phyloP scores from a whole-genome alignment of 225 moss, liverwort and hornwort species.

The Marchantia paleacea region DNA sequence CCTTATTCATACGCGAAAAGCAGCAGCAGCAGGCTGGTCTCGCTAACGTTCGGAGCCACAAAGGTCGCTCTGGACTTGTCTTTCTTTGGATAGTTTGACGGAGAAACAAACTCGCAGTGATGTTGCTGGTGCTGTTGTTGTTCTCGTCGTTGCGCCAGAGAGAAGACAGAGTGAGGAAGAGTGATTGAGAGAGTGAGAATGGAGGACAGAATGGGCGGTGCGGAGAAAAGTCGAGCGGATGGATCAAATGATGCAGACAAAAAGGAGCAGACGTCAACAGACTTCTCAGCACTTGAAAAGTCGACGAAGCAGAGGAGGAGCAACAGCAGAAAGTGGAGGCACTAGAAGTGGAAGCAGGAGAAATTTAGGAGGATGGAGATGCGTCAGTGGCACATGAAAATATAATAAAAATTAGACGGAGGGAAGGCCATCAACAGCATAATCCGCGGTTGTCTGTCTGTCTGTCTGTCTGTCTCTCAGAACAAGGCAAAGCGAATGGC shows the following conservation, averaged over 20 bases:
- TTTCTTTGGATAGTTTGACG: background rate
- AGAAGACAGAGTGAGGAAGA: background rate
- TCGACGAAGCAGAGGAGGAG: background rate
- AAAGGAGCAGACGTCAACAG: background rate
- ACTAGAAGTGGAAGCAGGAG: background rate
- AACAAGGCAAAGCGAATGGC: slow-evolving; percentile 6
- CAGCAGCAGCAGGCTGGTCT: background rate
- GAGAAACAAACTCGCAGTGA: background rate
- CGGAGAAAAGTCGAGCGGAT: background rate
- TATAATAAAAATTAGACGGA: background rate
- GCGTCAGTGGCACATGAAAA: background rate
- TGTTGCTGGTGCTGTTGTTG: background rate
- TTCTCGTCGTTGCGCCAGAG: background rate
- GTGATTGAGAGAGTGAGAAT: background rate
- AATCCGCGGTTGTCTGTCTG: background rate
- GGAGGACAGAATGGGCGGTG: background rate
- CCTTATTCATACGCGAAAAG: background rate
- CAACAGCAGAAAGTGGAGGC: background rate
- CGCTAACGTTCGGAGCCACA: background rate
- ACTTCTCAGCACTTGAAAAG: slow-evolving; percentile 1
- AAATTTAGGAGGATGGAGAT: background rate
- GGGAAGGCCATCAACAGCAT: background rate
- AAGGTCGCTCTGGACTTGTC: background rate
- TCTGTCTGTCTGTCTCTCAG: background rate
- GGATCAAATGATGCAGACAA: background rate